phyloP scores from a whole-genome alignment of 306 rosid species.

The Malus orientalis region DNA sequence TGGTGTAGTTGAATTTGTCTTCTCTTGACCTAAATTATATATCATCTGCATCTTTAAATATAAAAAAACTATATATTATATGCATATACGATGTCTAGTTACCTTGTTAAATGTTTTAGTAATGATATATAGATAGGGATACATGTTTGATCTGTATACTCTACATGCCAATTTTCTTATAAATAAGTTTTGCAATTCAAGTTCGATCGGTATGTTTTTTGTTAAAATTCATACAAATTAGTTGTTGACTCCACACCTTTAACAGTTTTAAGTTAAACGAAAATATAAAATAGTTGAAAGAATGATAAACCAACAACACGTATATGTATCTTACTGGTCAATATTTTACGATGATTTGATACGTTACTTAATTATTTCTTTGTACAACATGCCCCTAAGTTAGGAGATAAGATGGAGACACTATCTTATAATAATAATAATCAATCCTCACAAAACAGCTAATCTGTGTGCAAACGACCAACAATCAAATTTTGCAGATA shows the following conservation, averaged over 20 bases:
- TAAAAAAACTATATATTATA: neutral
- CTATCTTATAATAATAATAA: constrained; percentile 7
- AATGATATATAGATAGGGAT: neutral
- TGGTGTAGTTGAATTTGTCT: neutral
- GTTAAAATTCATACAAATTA: neutral
- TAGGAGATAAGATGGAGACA: constrained; percentile 23
- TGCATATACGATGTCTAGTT: constrained; percentile 19
- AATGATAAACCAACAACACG: neutral
- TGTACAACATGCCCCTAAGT: constrained; percentile 27
- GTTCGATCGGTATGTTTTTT: neutral
- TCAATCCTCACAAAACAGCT: constrained; percentile 15
- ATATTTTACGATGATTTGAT: constrained; percentile 7
- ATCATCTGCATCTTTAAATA: neutral
- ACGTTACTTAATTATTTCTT: constrained; percentile 11
- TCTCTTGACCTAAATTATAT: neutral
- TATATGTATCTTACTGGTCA: constrained; percentile 14
- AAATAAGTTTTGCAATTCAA: neutral
- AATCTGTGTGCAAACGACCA: constrained; percentile 18
- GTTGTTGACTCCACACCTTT: neutral
- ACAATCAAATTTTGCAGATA: neutral
- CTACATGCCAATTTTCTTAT: constrained; percentile 26
- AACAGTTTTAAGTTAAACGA: neutral
- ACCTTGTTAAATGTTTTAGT: neutral
- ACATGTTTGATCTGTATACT: neutral
- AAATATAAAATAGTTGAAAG: neutral